Evolutionary conservation across 2,329 filamentous ascomycete genomes (phyloP).

Genomic region (Hypoxylon sp.): DNA sequence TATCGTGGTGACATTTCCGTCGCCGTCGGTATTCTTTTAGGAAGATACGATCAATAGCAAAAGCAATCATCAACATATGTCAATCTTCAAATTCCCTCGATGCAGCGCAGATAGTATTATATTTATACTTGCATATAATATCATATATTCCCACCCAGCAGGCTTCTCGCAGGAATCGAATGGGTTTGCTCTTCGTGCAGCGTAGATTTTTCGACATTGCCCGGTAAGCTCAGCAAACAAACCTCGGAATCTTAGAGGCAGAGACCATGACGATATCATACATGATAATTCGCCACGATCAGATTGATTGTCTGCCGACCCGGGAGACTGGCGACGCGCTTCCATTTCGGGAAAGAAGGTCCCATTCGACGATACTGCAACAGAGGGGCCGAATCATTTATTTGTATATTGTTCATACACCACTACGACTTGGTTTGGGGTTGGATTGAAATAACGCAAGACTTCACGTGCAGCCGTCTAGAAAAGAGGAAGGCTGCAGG

Average conservation of each 20-base stretch:
- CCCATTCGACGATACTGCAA: conserved; percentile 12
- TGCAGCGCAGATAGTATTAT: no score
- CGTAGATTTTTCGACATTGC: conserved; percentile 1
- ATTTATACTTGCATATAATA: no score
- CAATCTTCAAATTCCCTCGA: no score
- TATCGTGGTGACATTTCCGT: no score
- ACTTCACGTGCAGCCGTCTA: conserved; percentile 18
- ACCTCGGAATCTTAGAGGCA: conserved; percentile 1
- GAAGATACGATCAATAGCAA: no score
- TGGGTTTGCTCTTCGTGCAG: conserved; percentile 2
- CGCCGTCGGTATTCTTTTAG: no score
- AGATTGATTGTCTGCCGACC: conserved; percentile 22
- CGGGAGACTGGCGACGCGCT: conserved; percentile 6
- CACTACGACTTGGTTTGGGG: conserved; percentile 20
- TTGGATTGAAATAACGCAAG: conserved; percentile 30
- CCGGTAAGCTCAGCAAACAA: conserved; percentile 13
- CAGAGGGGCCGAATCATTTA: conserved; percentile 24
- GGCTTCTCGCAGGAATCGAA: not conserved
- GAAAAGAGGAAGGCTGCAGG: not conserved
- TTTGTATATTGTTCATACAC: conserved; percentile 32
- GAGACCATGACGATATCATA: conserved; percentile 5
- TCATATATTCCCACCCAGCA: not conserved
- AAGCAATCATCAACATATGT: no score
- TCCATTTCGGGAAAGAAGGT: conserved; percentile 5
- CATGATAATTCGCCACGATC: conserved; percentile 20